Base-by-base conservation (phyloP, 805 yeast genomes). In the Nakazawaea wyomingensis region DNA sequence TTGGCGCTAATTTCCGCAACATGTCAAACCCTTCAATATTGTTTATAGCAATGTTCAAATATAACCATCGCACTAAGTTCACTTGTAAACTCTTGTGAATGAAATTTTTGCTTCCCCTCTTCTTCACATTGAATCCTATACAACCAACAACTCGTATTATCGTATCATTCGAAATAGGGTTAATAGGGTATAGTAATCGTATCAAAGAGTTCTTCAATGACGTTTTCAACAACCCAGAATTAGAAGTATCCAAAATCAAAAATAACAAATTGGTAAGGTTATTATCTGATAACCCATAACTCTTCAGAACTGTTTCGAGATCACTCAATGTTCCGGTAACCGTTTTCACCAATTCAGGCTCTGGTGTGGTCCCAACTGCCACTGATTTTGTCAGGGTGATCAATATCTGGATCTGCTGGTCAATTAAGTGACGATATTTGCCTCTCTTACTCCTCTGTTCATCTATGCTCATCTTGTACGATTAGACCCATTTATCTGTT, bases 11-110 rank as follows among this genome's bases (percentile, higher is more conserved):
- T n/a, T n/a, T 34, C 14, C 24, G 26, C 29, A 38, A 30, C 4
- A 24, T n/a, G 9, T 22, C 22, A 8, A 24, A 20, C 4, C 28
- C 30, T 4, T 27, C 40, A 3, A 44, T n/a, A 16, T 44, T 34
- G 29, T 39, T 34, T 6, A 44, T 34, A 10, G 40, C 20, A 21
- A 44, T 20, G 11, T 44, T 44, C 37, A 44, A 34, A 24, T 38
- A 44, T 16, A 44, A 18, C 40, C 43, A 44, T 18, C 20, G 27
- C 17, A 44, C 13, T 18, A 44, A 39, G 18, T 39, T 39, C 3
- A 16, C 13, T 27, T 44, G 47, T 24, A 44, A 39, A 26, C 22
- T 36, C 17, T 38, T 28, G 17, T 34, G 47, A 5, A 44, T 28
- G 24, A 39, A 44, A 18, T 28, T 19, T 14, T 37, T 37, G 2